Conservation (phyloP, 805 yeast species). For the Ogataea pignaliae region DNA sequence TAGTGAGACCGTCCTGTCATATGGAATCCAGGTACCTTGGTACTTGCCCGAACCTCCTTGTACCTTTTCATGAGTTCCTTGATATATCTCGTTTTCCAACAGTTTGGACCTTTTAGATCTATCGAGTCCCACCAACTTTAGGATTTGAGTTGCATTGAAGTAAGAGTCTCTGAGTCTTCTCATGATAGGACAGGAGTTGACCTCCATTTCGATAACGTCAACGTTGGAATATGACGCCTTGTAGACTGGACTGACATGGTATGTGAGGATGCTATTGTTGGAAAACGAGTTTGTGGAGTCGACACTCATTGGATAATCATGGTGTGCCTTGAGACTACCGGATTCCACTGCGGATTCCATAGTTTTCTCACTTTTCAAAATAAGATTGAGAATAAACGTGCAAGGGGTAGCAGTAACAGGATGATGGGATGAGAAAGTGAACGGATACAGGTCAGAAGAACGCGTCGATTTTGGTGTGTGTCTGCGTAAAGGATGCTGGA, state of each 20-base stretch:
- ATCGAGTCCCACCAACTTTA: slow-evolving; percentile 65
- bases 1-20: slow-evolving; percentile 52
- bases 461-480: no score
- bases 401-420: no score
- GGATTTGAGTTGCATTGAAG: slow-evolving; percentile 69
- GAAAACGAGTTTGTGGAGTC: slow-evolving; percentile 3
- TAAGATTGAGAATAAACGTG: no score
- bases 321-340: slow-evolving; percentile 1
- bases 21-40: slow-evolving; percentile 75
- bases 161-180: slow-evolving; percentile 58
- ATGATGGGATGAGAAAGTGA: no score
- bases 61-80: slow-evolving; percentile 64
- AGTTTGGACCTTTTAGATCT: slow-evolving; percentile 59
- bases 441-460: no score
- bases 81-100: slow-evolving; percentile 58
- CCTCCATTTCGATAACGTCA: slow-evolving; percentile 56
- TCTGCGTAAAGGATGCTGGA: no score
- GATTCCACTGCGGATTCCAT: slow-evolving; percentile 8
- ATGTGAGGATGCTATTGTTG: slow-evolving; percentile 7
- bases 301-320: slow-evolving; percentile 11
- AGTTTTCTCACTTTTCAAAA: no score
- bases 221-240: slow-evolving; percentile 61
- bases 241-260: slow-evolving; percentile 35
- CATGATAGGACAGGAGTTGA: slow-evolving; percentile 62
- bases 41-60: slow-evolving; percentile 74